Conservation (phyloP, 2,329 filamentous ascomycete species). For the Diaporthe amygdali region DNA sequence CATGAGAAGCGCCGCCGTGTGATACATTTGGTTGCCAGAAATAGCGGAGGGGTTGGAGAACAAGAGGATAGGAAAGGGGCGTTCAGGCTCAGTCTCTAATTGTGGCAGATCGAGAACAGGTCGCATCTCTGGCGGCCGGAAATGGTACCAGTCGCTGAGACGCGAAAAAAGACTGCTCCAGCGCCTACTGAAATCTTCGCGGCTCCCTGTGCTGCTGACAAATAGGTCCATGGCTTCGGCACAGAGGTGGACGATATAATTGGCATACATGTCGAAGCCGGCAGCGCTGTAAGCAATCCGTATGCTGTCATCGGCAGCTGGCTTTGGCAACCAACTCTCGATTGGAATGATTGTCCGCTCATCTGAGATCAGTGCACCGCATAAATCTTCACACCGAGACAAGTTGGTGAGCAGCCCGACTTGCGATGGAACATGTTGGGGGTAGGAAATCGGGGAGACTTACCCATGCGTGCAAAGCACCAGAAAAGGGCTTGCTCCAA, state of each 20-base stretch:
- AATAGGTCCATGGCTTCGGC: constrained; percentile 57
- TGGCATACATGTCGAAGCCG: constrained; percentile 60
- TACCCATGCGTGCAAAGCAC: constrained; percentile 64
- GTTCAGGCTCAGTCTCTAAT: constrained; percentile 32
- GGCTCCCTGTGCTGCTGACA: constrained; percentile 50
- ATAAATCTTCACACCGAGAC: constrained; percentile 48
- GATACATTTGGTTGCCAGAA: constrained; percentile 62
- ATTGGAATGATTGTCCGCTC: constrained; percentile 27
- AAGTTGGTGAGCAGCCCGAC: not conserved
- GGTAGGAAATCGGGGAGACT: constrained; percentile 23
- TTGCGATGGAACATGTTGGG: not conserved
- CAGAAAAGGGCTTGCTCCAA: constrained; percentile 61
- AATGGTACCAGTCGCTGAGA: constrained; percentile 52
- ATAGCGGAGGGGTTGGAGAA: constrained; percentile 61
- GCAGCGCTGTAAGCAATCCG: not conserved
- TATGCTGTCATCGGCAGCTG: not conserved
- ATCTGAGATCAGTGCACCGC: constrained; percentile 60
- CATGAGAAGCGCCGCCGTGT: constrained; percentile 59
- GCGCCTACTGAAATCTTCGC: constrained; percentile 43
- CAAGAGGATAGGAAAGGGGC: constrained; percentile 56
- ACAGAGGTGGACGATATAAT: constrained; percentile 63
- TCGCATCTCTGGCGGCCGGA: constrained; percentile 51
- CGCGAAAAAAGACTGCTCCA: constrained; percentile 57
- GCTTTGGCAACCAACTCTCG: not conserved
- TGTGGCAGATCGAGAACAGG: constrained; percentile 46